Evolutionary conservation across 2,329 filamentous ascomycete genomes (phyloP).

Genomic region (Hymenoscyphus fraxineus): DNA sequence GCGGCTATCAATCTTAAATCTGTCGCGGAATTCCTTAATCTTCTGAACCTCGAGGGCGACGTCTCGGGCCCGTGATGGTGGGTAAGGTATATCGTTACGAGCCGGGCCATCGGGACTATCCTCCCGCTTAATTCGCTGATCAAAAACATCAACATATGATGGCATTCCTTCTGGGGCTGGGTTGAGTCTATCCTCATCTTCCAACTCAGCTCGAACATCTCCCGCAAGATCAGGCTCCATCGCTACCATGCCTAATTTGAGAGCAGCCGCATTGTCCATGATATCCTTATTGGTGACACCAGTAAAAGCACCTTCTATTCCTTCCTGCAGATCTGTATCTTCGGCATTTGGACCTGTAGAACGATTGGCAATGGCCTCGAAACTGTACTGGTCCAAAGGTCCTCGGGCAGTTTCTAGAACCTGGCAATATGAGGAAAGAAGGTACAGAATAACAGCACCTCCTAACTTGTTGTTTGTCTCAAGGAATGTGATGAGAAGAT

Average conservation of each 20-base stretch:
- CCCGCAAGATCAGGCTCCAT: constrained; percentile 79
- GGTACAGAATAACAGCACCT: constrained; percentile 70
- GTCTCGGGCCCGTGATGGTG: constrained; percentile 82
- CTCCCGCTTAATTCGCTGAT: constrained; percentile 82
- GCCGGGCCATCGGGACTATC: constrained; percentile 80
- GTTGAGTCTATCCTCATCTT: constrained; percentile 76
- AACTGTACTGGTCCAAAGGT: constrained; percentile 61
- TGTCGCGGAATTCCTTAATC: constrained; percentile 86
- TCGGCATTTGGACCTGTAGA: constrained; percentile 58
- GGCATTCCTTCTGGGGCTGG: constrained; percentile 67
- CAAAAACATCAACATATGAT: constrained; percentile 82
- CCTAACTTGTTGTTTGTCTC: constrained; percentile 82
- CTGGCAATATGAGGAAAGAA: constrained; percentile 61
- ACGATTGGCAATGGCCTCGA: constrained; percentile 55
- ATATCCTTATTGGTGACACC: constrained; percentile 60
- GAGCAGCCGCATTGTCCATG: constrained; percentile 50
- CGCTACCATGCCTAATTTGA: constrained; percentile 77
- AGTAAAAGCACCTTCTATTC: constrained; percentile 58
- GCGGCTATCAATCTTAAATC: constrained; percentile 81
- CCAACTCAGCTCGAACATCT: constrained; percentile 82
- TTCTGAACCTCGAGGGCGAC: constrained; percentile 93
- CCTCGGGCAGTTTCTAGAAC: constrained; percentile 57
- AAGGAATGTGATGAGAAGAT: constrained; percentile 80
- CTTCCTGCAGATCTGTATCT: constrained; percentile 57
- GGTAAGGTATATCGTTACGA: constrained; percentile 76